Base-by-base conservation (phyloP, 495 filamentous ascomycete species). In the Saxophila tyrrhenica region DNA sequence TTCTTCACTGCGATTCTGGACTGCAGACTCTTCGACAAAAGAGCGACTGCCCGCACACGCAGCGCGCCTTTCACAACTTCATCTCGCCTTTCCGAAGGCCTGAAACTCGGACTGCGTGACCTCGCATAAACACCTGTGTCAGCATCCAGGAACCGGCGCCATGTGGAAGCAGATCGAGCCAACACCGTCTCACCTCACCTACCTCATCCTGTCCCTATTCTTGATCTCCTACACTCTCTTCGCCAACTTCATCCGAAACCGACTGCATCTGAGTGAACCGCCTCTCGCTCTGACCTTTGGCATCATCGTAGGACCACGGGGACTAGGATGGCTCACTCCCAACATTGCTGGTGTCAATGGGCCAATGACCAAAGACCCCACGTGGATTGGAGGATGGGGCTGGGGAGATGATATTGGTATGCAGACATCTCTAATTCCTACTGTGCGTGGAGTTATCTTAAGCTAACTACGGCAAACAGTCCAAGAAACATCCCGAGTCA, bases 181-280 rank as follows among this genome's bases (percentile, higher is more conserved):
- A 11, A 76, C 73, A 3, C 56, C 67, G 0, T 44, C 75, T 7
- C 75, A 78, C 54, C 56, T 73, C 15, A 64, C 69, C 52, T 77
- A 74, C 58, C 58, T 77, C 32, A 51, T 72, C 46, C 57, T 75
- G 25, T 67, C 71, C 10, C 46, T 58, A 25, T 77, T 77, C 59
- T 69, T 77, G 15, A 64, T 77, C 49, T 41, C 63, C 35, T 77
- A 76, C 53, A 68, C 70, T 19, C 65, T 77, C 52, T 76, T 76
- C 58, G 69, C 68, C 16, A 54, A 62, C 39, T 69, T 73, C 56
- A 76, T 78, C 52, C 68, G 72, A 23, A 76, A 77, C 52, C 62
- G 67, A 11, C 67, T 78, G 3, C 73, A 77, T 62, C 71, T 78
- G 19, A 73, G 71, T 20, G 75, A 78, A 60, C 75, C 74, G 0